Conservation (phyloP, 495 filamentous ascomycete genomes). For the Neurospora sp. region DNA sequence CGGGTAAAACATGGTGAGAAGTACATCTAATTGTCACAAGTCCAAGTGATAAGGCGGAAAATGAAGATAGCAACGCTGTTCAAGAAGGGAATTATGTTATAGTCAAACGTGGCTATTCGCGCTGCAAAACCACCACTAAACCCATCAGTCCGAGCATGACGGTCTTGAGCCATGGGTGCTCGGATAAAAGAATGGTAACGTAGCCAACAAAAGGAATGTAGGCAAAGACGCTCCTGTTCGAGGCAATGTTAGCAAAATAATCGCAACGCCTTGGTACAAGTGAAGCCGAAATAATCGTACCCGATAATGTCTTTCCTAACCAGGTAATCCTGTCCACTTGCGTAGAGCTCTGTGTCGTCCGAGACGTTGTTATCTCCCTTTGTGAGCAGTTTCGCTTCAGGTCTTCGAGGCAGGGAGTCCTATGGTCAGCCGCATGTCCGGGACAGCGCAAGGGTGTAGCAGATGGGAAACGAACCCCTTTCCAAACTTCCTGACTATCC, state of each 20-base stretch:
- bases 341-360: constrained; percentile 87
- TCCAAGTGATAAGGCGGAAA: not conserved
- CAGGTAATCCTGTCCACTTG: constrained; percentile 72
- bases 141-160: constrained; percentile 93
- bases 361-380: constrained; percentile 96
- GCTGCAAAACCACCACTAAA: constrained; percentile 81
- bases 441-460: not conserved
- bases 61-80: not conserved
- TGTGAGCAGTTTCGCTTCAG: constrained; percentile 60
- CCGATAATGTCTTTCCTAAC: constrained; percentile 86
- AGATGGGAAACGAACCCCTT: constrained; percentile 32
- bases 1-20: not conserved
- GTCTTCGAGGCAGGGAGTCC: constrained; percentile 12
- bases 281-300: constrained; percentile 1
- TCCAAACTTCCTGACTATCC: constrained; percentile 66
- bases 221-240: constrained; percentile 59
- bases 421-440: not conserved
- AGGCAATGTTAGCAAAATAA: not conserved
- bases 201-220: constrained; percentile 95
- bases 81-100: not conserved
- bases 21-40: not conserved
- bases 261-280: not conserved
- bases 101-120: constrained; percentile 46
- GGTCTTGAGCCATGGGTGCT: constrained; percentile 96
- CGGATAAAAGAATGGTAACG: constrained; percentile 91